phyloP scores from a whole-genome alignment of 768 basidiomycete species.

The Lactarius sp. region DNA sequence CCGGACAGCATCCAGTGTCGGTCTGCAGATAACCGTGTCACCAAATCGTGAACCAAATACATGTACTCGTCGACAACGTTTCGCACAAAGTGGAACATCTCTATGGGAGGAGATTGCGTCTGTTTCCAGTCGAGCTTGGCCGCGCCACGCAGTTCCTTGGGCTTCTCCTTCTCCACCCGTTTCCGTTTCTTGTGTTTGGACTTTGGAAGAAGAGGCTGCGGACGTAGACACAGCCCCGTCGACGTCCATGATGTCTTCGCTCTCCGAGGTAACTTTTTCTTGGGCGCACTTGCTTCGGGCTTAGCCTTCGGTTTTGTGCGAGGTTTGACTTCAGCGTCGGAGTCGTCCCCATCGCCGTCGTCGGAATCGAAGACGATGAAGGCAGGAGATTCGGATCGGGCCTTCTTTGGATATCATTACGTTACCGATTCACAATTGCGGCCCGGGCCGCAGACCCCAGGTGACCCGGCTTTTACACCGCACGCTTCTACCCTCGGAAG shows the following conservation, averaged over 20 bases:
- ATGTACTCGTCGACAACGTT: slow-evolving; percentile 94
- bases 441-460: too few relatives aligned
- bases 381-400: slow-evolving; percentile 25
- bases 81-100: slow-evolving; percentile 89
- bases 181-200: slow-evolving; percentile 42
- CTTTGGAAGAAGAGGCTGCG: slow-evolving; percentile 32
- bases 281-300: slow-evolving; percentile 23
- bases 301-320: slow-evolving; percentile 30
- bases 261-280: slow-evolving; percentile 28
- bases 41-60: slow-evolving; percentile 76
- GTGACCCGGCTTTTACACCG: too few relatives aligned
- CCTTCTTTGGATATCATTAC: slow-evolving; percentile 9
- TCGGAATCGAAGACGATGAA: slow-evolving; percentile 33
- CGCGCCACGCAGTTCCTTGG: slow-evolving; percentile 39
- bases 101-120: slow-evolving; percentile 79
- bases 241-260: slow-evolving; percentile 52
- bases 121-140: slow-evolving; percentile 72
- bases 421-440: too few relatives aligned
- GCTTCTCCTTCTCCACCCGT: slow-evolving; percentile 17
- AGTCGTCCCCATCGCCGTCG: slow-evolving; percentile 34
- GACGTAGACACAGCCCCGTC: slow-evolving; percentile 41
- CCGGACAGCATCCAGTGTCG: slow-evolving; percentile 96
- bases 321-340: slow-evolving; percentile 34
- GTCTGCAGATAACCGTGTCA: slow-evolving; percentile 72
- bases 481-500: too few relatives aligned